Conservation (phyloP, 2,329 filamentous ascomycete genomes). For the Penicillium sclerotigenum region DNA sequence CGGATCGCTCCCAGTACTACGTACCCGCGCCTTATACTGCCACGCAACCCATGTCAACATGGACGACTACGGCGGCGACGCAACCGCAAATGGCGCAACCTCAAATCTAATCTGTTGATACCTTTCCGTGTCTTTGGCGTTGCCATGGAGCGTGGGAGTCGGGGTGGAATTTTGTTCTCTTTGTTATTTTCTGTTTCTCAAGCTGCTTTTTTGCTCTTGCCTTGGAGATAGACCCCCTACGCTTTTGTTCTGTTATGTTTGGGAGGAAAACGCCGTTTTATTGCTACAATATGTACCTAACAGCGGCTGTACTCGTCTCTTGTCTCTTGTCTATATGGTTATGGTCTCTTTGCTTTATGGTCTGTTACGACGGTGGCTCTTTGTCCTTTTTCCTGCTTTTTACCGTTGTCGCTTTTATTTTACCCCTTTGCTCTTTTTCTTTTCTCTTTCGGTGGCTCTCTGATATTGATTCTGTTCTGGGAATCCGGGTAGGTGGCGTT, state of each 20-base stretch:
- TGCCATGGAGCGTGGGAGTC: constrained; percentile 8
- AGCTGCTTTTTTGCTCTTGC: constrained; percentile 5
- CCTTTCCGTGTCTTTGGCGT: constrained; percentile 1
- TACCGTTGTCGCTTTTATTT: neutral
- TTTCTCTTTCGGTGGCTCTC: constrained; percentile 8
- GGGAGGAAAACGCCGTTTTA: constrained; percentile 6
- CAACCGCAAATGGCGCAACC: constrained; percentile 40
- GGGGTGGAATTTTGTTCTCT: neutral
- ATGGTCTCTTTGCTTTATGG: constrained; percentile 5
- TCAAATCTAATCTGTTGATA: constrained; percentile 32
- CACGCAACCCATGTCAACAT: constrained; percentile 32
- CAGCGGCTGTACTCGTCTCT: constrained; percentile 1
- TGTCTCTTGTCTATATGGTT: constrained; percentile 9
- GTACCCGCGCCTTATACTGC: constrained; percentile 33
- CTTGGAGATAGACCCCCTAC: constrained; percentile 18
- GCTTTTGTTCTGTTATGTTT: constrained; percentile 2
- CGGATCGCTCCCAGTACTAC: constrained; percentile 37
- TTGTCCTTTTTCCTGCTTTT: neutral
- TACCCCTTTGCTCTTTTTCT: neutral
- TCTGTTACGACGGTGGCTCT: constrained; percentile 2
- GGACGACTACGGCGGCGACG: constrained; percentile 39
- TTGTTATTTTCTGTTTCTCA: neutral
- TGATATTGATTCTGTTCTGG: constrained; percentile 12
- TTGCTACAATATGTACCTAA: neutral
- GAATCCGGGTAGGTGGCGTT: constrained; percentile 19